Conservation (phyloP, 208 protist species). For the Leishmania braziliensis region DNA sequence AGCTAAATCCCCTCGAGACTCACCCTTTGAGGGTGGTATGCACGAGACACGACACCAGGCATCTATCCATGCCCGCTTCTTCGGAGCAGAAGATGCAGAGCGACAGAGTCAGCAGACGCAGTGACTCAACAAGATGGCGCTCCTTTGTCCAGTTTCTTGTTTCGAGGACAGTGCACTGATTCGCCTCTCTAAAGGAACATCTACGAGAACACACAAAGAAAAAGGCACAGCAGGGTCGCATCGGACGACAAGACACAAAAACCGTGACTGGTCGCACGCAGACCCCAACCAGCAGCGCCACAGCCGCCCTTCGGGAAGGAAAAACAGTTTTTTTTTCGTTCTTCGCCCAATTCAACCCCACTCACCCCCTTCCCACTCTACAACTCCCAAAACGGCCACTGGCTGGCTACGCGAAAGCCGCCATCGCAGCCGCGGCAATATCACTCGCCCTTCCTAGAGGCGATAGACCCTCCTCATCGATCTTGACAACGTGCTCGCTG, state of each 20-base stretch:
- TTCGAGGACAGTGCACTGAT: not conserved
- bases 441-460: not conserved
- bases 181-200: not conserved
- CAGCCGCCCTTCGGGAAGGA: no score
- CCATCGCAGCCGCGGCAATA: not conserved
- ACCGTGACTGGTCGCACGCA: no score
- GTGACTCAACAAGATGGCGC: not conserved
- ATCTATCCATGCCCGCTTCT: not conserved
- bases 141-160: not conserved
- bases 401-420: not conserved
- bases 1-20: not conserved
- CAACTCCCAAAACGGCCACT: not conserved
- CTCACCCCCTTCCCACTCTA: not conserved
- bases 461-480: conserved; percentile 12
- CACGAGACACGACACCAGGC: not conserved
- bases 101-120: not conserved
- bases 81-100: not conserved
- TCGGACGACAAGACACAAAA: not conserved
- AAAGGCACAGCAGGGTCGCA: not conserved
- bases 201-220: not conserved
- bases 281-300: not conserved
- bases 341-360: not conserved
- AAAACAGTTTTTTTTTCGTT: not conserved
- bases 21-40: not conserved
- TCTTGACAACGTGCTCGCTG: conserved; percentile 16